Evolutionary conservation across 352 stramenopile genomes (phyloP).

Genomic region (Phytophthora pseudosyringae): DNA sequence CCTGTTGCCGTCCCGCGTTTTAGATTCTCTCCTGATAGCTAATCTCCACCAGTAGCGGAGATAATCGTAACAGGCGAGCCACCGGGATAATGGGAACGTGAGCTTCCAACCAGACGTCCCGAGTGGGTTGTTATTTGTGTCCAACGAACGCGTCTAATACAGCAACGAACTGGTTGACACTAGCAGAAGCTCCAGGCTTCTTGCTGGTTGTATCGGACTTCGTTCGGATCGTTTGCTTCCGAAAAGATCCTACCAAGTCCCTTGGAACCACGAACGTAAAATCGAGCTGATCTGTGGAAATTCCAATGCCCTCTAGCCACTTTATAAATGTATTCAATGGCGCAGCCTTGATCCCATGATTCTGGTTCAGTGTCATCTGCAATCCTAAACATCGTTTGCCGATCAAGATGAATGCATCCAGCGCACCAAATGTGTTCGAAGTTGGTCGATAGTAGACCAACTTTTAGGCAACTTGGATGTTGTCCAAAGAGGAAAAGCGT

Average conservation of each 20-base stretch:
- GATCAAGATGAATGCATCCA: conserved; percentile 9
- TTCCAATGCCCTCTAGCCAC: background rate
- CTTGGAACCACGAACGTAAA: conserved; percentile 21
- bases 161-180: conserved; percentile 6
- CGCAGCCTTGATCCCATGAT: conserved; percentile 14
- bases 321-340: conserved; percentile 13
- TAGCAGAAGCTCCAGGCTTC: background rate
- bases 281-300: conserved; percentile 6
- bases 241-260: background rate
- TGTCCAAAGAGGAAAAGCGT: conserved; percentile 9
- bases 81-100: too few relatives aligned
- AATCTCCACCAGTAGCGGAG: too few relatives aligned
- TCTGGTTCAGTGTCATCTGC: conserved; percentile 8
- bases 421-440: conserved; percentile 3
- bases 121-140: too few relatives aligned
- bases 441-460: conserved; percentile 5
- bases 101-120: too few relatives aligned
- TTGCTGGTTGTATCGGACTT: background rate
- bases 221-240: conserved; percentile 11
- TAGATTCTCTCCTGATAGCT: too few relatives aligned
- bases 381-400: conserved; percentile 1
- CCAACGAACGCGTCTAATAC: background rate
- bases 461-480: conserved; percentile 3
- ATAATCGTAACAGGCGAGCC: too few relatives aligned
- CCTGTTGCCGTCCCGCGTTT: too few relatives aligned